Base-by-base conservation (phyloP, 768 basidiomycete species). In the Lactifluus piperatus region DNA sequence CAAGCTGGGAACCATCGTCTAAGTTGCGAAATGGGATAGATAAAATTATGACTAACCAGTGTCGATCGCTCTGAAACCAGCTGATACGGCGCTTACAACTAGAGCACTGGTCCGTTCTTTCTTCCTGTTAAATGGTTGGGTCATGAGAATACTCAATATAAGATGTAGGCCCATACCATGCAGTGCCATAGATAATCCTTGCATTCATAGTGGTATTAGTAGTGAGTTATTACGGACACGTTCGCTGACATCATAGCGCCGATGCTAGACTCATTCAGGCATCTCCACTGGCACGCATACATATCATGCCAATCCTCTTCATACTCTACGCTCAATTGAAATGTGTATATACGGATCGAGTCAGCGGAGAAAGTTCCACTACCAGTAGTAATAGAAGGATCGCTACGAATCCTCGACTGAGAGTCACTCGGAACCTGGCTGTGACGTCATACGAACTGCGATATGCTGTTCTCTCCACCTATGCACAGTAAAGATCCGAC, bases 21-120 rank as follows among this genome's bases (percentile, higher is more conserved):
- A 49, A 62, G n/a, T 34, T 37, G 14, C 14, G 30, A 16, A 9
- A 45, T 27, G 46, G n/a, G 30, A 10, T 29, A 24, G 34, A 34
- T 24, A 29, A 29, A 37, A n/a, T 8, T 10, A 26, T 26, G 45
- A 71, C 75, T 62, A 70, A 78, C 88, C 89, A n/a, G 88, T 91
- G 66, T 94, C 91, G 29, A 93, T 82, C 4, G 86, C 89, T 47
- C 84, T 74, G 68, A 92, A 93, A 5, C 91, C 91, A 62, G 81
- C 78, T 39, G 85, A 71, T 56, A 92, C 81, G 10, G 91, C 91
- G 55, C 75, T 77, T 51, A 85, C 72, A 20, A 92, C 89, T 3
- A 91, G 78, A 4, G 75, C 71, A 0, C 82, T 72, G 0, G 91
- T 93, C 24, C 76, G 70, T 55, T 86, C 85, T 66, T 84, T 84